Conservation (phyloP, 495 filamentous ascomycete genomes). For the Penicillium taxi region DNA sequence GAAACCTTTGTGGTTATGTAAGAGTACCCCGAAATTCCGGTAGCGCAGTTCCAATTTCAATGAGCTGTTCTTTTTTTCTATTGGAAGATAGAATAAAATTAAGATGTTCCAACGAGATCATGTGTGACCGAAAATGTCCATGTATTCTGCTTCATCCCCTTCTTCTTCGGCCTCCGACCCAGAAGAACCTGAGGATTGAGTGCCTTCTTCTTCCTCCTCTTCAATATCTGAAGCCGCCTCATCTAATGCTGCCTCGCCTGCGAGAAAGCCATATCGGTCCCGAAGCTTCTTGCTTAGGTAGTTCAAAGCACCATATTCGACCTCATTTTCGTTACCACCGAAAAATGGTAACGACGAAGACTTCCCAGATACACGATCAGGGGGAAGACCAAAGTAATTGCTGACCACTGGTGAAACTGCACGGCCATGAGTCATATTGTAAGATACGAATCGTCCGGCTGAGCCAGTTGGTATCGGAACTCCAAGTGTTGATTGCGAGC, state of each 20-base stretch:
- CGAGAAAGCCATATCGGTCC: slow-evolving; percentile 35
- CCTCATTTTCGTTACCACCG: slow-evolving; percentile 32
- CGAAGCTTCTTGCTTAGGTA: slow-evolving; percentile 50
- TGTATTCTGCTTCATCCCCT: slow-evolving; percentile 50
- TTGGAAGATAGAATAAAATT: background rate
- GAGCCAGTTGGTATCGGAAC: slow-evolving; percentile 19
- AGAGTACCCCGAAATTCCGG: too few species aligned
- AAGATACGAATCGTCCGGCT: slow-evolving; percentile 23
- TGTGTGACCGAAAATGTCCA: slow-evolving; percentile 67
- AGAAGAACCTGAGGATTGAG: slow-evolving; percentile 7
- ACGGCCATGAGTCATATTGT: slow-evolving; percentile 35
- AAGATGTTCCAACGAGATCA: slow-evolving; percentile 16
- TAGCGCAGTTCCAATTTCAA: background rate
- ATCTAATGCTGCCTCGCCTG: slow-evolving; percentile 23
- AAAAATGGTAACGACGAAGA: slow-evolving; percentile 31
- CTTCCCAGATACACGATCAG: slow-evolving; percentile 27
- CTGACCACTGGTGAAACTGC: slow-evolving; percentile 34
- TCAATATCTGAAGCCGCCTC: slow-evolving; percentile 41
- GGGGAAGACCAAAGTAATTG: slow-evolving; percentile 41
- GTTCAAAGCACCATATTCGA: slow-evolving; percentile 49
- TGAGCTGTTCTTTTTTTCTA: background rate
- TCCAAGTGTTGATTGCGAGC: slow-evolving; percentile 22
- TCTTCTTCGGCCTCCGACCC: slow-evolving; percentile 37
- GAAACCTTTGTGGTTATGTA: too few species aligned
- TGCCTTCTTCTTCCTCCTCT: slow-evolving; percentile 40